Base-by-base conservation (phyloP, 495 filamentous ascomycete species). In the Xylaria longipes region DNA sequence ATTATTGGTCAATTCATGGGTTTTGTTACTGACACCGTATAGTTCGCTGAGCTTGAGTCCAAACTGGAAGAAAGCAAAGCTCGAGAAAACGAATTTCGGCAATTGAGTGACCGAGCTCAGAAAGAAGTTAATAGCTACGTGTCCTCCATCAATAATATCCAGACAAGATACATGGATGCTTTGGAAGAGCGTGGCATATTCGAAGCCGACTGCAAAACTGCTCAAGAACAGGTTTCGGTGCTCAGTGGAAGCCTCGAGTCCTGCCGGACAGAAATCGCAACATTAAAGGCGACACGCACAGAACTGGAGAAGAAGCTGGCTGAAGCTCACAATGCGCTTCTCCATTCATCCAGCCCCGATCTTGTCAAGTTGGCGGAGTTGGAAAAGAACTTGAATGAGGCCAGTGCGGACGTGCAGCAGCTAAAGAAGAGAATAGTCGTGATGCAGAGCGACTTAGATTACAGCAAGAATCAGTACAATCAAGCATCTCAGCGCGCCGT, bases 391-490 rank as follows among this genome's bases (percentile, higher is more conserved):
- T 70, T 82, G 7, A 73, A 72, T 12, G 77, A 79, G 6, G 75
- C 75, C 1, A 76, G 76, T 14, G 60, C 62, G 35, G 77, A 78
- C 54, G 56, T 82, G 0, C 74, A 87, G 7, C 81, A 81, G 25
- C 75, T 81, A 11, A 85, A 90, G 69, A 85, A 82, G 77, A 87
- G 85, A 43, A 17, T 82, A n/a, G 71, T 75, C 5, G 67, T 35
- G n/a, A 41, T 71, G 1, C 73, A 82, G 39, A 79, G 74, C 20
- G 87, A 91, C 15, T 74, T 80, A 29, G 91, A 92, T 17, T 93
- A 90, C 76, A 83, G 83, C 43, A 87, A 90, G 56, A 81, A 84
- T 22, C 83, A 87, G 43, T 94, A 93, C 71, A 90, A 93, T 65
- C 82, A 84, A 43, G 89, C 90, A 0, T 91, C 90, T 17, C 88